These are phyloP conservation scores for Sanghuangporus weigelae DNA, from an alignment of 1,284 basidiomycete genomes.

Conservation along the genomic window DNA sequence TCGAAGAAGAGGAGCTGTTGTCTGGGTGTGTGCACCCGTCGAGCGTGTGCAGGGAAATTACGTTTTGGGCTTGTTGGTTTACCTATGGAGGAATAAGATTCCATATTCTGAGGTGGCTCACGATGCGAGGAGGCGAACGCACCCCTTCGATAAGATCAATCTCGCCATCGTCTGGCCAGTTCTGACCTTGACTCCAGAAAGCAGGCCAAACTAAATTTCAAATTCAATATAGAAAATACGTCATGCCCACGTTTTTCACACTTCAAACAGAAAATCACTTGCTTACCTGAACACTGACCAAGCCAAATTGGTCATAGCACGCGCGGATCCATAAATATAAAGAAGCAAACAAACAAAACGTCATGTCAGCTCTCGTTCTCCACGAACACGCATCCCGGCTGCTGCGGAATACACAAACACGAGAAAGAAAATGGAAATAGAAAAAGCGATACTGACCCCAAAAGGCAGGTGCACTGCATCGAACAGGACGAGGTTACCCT, in stretches of 20 bases:
- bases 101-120: not conserved
- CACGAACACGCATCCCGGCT: not conserved
- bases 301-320: not conserved
- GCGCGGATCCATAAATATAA: not conserved
- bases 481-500: slow-evolving; percentile 16
- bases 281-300: slow-evolving; percentile 10
- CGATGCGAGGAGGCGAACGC: not conserved
- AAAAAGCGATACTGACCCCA: slow-evolving; percentile 11
- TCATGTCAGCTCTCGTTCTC: not conserved
- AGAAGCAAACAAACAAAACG: not conserved
- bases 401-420: not conserved
- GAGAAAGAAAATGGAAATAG: not conserved
- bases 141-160: slow-evolving; percentile 38
- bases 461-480: slow-evolving; percentile 18
- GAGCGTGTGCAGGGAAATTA: slow-evolving; percentile 31
- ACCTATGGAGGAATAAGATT: slow-evolving; percentile 17
- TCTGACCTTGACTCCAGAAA: slow-evolving; percentile 29
- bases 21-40: slow-evolving; percentile 25
- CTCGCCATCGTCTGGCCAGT: slow-evolving; percentile 38
- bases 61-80: slow-evolving; percentile 25
- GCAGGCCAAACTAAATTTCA: slow-evolving; percentile 33
- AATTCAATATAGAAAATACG: not conserved
- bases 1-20: slow-evolving; percentile 10
- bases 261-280: not conserved
- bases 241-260: not conserved